Base-by-base conservation (phyloP, 228 moss, liverwort and hornwort species). In the Sphagnum magellanicum region DNA sequence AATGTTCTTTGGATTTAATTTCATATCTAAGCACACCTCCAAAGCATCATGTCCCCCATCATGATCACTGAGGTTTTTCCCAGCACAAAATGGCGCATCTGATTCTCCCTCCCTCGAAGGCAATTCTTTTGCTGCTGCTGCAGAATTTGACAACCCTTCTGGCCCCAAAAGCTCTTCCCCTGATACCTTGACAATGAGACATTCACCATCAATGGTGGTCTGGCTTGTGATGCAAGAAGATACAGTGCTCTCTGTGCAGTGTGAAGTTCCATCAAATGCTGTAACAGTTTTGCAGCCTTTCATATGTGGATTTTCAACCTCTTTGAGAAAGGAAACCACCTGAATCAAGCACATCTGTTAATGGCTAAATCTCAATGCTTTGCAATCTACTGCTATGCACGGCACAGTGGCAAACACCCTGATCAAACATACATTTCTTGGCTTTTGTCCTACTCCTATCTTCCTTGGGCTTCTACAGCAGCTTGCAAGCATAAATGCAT, bases 241-340 rank as follows among this genome's bases (percentile, higher is more conserved):
- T 16, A 32, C 17, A 61, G 64, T 57, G 55, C 55, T 55, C 55
- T 55, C 55, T 55, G 55, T 55, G 55, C 8, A 12, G 53, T 77
- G 66, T 12, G 71, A 76, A 49, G 78, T 78, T 59, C 74, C 71
- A n/a, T 81, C 81, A 67, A 84, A 61, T 60, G 81, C 84, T 65
- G 85, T 78, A 63, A 85, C 76, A 10, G 74, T 76, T 55, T 74
- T 5, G 7, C 81, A 85, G 50, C 79, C 78, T 70, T 65, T 73
- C 65, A 78, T 77, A 52, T 85, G 79, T 50, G 71, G 76, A 63
- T 75, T 77, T 11, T 81, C 73, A 67, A 74, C 79, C 68, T 79
- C 77, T 8, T 77, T 76, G 16, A 81, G 75, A 6, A 85, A 77
- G 16, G 81, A 79, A 75, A 85, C 85, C 61, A 81, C 85, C 85